Percentiles rank a stretch among this genome's conserved stretches.
Evolutionary conservation across 2,329 filamentous ascomycete genomes (phyloP).

Genomic region (Macroventuria anomochaeta): DNA sequence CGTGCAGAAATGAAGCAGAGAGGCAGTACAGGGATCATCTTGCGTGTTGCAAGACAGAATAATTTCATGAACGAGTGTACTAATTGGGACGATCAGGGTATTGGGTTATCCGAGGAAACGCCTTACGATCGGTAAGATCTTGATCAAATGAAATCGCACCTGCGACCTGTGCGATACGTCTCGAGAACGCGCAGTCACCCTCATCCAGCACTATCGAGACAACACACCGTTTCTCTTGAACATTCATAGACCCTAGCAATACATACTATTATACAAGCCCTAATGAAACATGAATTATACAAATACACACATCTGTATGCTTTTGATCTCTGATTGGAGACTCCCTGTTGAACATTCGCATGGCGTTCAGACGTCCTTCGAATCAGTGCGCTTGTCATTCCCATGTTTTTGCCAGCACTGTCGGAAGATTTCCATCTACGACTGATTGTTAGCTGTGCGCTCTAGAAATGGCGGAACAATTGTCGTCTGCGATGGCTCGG

Average conservation of each 20-base stretch:
- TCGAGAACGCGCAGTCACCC: background rate
- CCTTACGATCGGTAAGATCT: background rate
- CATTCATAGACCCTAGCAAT: slow-evolving; percentile 3
- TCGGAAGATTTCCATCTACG: slow-evolving; percentile 86
- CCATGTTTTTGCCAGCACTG: slow-evolving; percentile 90
- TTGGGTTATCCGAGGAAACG: slow-evolving; percentile 4
- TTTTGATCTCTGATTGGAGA: background rate
- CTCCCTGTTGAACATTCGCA: background rate
- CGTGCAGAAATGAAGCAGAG: slow-evolving; percentile 17
- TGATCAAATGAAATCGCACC: background rate
- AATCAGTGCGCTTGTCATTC: slow-evolving; percentile 81
- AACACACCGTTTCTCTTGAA: background rate
- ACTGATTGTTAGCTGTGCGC: background rate
- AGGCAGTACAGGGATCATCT: background rate
- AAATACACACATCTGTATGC: background rate
- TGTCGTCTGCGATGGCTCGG: slow-evolving; percentile 27
- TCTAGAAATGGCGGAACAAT: background rate
- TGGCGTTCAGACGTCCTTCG: slow-evolving; percentile 67
- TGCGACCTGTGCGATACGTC: background rate
- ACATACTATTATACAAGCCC: slow-evolving; percentile 8
- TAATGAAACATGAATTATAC: slow-evolving; percentile 6
- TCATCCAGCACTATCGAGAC: background rate
- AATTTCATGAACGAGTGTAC: background rate
- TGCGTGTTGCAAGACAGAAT: background rate
- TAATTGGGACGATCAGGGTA: slow-evolving; percentile 1